Evolutionary conservation across 2,329 filamentous ascomycete species (phyloP).

Genomic region (Verticillium klebahnii): DNA sequence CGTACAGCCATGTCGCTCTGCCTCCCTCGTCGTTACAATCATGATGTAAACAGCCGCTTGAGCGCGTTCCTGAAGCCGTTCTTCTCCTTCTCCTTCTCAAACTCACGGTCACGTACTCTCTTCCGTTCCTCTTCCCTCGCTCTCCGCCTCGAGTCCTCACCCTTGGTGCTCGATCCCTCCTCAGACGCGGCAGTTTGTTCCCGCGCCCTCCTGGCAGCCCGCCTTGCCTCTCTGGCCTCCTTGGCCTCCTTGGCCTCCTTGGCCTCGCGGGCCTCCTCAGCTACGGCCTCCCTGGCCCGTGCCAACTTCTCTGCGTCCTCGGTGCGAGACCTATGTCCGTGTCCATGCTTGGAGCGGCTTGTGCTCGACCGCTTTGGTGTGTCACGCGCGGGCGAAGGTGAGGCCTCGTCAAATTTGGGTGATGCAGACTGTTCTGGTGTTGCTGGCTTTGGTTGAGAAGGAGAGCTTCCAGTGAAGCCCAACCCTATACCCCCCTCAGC

Average conservation of each 20-base stretch:
- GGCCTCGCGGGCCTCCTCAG: constrained; percentile 8
- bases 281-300: constrained; percentile 18
- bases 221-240: constrained; percentile 24
- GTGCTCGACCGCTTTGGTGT: constrained; percentile 26
- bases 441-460: constrained; percentile 2
- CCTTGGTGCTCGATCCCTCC: constrained; percentile 23
- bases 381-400: constrained; percentile 15
- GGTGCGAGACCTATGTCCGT: constrained; percentile 20
- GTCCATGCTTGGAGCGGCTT: constrained; percentile 15
- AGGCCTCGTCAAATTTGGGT: constrained; percentile 11
- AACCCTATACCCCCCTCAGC: constrained; percentile 26
- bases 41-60: constrained; percentile 30
- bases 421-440: constrained; percentile 6
- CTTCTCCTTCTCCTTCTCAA: constrained; percentile 16
- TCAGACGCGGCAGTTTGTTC: constrained; percentile 17
- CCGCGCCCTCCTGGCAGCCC: constrained; percentile 27
- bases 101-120: constrained; percentile 7
- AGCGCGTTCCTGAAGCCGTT: constrained; percentile 28
- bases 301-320: constrained; percentile 20
- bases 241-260: constrained; percentile 17
- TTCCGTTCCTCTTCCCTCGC: constrained; percentile 21
- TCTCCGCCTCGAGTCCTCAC: constrained; percentile 21
- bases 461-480: constrained; percentile 9
- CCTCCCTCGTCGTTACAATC: neutral
- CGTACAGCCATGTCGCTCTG: neutral